Evolutionary conservation across 163 green algal genomes (phyloP).

Genomic region (Chloromonas sp.): DNA sequence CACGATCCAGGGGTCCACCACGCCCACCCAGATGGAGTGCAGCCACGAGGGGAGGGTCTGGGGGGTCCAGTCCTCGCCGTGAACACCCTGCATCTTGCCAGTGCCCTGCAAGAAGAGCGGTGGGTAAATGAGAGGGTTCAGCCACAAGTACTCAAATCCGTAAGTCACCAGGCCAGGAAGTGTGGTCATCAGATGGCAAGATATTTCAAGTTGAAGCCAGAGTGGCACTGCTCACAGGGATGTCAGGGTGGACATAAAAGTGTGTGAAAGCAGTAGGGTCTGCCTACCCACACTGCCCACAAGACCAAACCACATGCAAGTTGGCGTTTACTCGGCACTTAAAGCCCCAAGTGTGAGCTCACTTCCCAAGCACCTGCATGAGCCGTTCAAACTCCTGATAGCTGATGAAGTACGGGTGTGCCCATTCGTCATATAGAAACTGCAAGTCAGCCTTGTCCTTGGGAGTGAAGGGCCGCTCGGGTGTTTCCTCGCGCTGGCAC

Average conservation of each 20-base stretch:
- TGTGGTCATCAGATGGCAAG: too few species aligned
- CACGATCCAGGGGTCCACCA: slow-evolving; percentile 90
- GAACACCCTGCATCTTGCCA: slow-evolving; percentile 53
- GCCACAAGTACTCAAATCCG: too few species aligned
- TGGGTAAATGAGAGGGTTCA: too few species aligned
- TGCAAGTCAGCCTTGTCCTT: slow-evolving; percentile 72
- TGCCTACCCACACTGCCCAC: too few species aligned
- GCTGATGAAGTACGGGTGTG: slow-evolving; percentile 93
- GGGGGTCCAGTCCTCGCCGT: slow-evolving; percentile 75
- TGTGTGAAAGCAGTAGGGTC: too few species aligned
- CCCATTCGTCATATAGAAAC: slow-evolving; percentile 96
- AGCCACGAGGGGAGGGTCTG: slow-evolving; percentile 82
- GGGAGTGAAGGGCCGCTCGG: slow-evolving; percentile 48
- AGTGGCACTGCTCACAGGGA: too few species aligned
- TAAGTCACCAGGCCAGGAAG: too few species aligned
- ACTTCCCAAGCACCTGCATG: slow-evolving; percentile 51
- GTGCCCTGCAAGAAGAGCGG: slow-evolving; percentile 47
- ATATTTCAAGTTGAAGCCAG: too few species aligned
- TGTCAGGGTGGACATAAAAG: too few species aligned
- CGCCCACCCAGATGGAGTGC: slow-evolving; percentile 92
- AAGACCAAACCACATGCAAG: too few species aligned
- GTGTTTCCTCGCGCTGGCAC: slow-evolving; percentile 75
- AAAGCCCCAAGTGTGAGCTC: too few species aligned
- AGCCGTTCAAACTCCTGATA: slow-evolving; percentile 84
- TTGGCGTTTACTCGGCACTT: too few species aligned